Conservation (phyloP, 352 stramenopile genomes). For the Pythium aphanidermatum region DNA sequence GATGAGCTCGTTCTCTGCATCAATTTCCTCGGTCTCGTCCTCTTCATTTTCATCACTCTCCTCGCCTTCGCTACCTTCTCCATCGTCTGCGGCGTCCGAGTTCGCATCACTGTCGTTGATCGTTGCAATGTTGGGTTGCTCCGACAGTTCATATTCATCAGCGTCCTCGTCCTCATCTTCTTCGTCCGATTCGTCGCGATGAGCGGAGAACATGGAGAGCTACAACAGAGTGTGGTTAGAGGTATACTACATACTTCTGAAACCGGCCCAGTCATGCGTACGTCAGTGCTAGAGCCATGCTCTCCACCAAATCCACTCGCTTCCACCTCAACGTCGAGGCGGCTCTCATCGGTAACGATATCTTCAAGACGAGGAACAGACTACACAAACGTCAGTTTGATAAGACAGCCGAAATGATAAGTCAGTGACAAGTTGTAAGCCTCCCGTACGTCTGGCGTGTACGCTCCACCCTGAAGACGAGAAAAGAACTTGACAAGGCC, state of each 20-base stretch:
- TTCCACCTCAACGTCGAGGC: conserved; percentile 36
- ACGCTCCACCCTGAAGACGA: conserved; percentile 70
- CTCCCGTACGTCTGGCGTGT: conserved; percentile 73
- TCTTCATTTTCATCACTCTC: conserved; percentile 10
- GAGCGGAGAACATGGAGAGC: conserved; percentile 80
- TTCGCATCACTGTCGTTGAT: conserved; percentile 23
- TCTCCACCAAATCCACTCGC: conserved; percentile 45
- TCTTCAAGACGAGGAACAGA: conserved; percentile 22
- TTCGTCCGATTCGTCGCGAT: conserved; percentile 36
- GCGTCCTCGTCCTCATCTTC: conserved; percentile 29
- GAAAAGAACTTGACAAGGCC: conserved; percentile 96
- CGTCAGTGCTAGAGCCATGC: conserved; percentile 26
- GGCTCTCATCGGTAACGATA: conserved; percentile 30
- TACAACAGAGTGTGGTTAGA: too few relatives aligned
- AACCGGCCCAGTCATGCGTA: conserved; percentile 12
- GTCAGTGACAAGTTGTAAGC: too few relatives aligned
- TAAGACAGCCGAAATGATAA: background rate
- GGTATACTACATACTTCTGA: background rate
- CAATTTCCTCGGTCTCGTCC: conserved; percentile 28
- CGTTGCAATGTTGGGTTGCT: conserved; percentile 29
- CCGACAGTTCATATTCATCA: conserved; percentile 27
- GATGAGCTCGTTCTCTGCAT: conserved; percentile 64
- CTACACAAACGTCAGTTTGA: conserved; percentile 6
- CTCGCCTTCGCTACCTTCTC: conserved; percentile 10
- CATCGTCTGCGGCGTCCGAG: conserved; percentile 14